Conservation (phyloP, 139 green algal species). For the Raphidocelis subcapitata region DNA sequence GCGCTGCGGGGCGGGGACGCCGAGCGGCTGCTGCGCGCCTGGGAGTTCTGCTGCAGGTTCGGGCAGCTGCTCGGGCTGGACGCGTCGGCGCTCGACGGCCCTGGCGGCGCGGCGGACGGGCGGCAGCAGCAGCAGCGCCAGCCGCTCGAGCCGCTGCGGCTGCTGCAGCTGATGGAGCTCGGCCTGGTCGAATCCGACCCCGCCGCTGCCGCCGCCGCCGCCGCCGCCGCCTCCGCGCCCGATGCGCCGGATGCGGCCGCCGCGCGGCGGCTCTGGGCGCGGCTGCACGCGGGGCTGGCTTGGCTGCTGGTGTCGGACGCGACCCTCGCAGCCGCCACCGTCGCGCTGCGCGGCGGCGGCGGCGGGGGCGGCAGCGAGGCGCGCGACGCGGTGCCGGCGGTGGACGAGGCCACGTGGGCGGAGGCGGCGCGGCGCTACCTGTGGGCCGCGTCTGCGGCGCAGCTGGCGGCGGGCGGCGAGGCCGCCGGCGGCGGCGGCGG, state of each 20-base stretch:
- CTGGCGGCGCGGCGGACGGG: neutral
- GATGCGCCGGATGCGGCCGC: neutral
- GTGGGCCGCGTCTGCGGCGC: conserved; percentile 37
- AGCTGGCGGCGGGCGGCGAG: neutral
- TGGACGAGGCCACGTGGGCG: conserved; percentile 49
- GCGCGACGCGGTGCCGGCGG: neutral
- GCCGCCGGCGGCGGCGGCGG: conserved; percentile 12
- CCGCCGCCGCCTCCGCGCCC: too few species aligned
- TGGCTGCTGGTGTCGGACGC: conserved; percentile 47
- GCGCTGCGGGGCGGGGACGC: conserved; percentile 5
- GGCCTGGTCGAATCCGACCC: conserved; percentile 4
- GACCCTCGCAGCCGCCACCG: conserved; percentile 28
- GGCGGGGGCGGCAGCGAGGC: neutral
- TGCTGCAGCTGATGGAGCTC: conserved; percentile 7
- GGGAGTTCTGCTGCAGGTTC: conserved; percentile 59
- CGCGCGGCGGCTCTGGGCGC: conserved; percentile 18
- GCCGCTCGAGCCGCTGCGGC: conserved; percentile 2
- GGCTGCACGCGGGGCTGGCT: conserved; percentile 43
- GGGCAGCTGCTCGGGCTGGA: conserved; percentile 42
- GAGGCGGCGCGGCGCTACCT: conserved; percentile 56
- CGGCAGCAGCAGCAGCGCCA: neutral
- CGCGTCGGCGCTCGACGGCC: neutral
- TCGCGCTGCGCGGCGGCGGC: neutral
- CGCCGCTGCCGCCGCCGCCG: neutral
- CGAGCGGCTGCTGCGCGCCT: conserved; percentile 38